Percentiles rank a stretch among this genome's conserved stretches.
Conservation (phyloP, 495 filamentous ascomycete genomes). For the Hypoxylon subgilvum region DNA sequence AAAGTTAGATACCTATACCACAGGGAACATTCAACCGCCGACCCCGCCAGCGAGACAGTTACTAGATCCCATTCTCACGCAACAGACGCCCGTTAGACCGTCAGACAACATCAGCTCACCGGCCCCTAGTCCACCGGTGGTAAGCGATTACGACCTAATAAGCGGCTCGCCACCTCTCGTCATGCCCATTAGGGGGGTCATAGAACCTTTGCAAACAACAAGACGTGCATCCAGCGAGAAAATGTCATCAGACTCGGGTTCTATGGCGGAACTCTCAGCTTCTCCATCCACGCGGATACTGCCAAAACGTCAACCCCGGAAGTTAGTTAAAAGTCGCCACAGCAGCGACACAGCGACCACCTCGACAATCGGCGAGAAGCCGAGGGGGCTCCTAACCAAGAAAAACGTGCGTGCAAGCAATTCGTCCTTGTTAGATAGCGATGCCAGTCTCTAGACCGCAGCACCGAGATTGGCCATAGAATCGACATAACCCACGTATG, state of each 20-base stretch:
- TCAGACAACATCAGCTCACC: conserved; percentile 14
- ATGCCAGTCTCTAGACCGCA: conserved; percentile 16
- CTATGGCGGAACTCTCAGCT: conserved; percentile 2
- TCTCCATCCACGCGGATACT: conserved; percentile 2
- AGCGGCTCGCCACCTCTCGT: conserved; percentile 13
- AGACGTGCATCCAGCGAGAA: conserved; percentile 23
- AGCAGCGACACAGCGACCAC: conserved; percentile 20
- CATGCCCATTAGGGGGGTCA: conserved; percentile 11
- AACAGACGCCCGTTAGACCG: background rate
- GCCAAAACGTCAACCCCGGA: conserved; percentile 35
- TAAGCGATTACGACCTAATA: conserved; percentile 5
- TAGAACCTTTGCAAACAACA: conserved; percentile 5
- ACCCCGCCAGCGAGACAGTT: conserved; percentile 28
- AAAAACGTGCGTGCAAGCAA: conserved; percentile 22
- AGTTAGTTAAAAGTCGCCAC: conserved; percentile 39
- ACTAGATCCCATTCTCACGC: conserved; percentile 19
- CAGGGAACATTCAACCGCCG: conserved; percentile 38
- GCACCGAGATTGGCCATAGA: conserved; percentile 3
- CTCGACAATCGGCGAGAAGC: conserved; percentile 11
- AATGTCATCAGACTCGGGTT: conserved; percentile 16
- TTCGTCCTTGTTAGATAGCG: conserved; percentile 19
- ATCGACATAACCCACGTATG: background rate
- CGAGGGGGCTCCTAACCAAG: conserved; percentile 22
- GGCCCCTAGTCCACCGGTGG: conserved; percentile 10
- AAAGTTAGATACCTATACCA: conserved; percentile 72